Conservation (phyloP, 2,329 filamentous ascomycete species). For the Hypoxylon sp. region DNA sequence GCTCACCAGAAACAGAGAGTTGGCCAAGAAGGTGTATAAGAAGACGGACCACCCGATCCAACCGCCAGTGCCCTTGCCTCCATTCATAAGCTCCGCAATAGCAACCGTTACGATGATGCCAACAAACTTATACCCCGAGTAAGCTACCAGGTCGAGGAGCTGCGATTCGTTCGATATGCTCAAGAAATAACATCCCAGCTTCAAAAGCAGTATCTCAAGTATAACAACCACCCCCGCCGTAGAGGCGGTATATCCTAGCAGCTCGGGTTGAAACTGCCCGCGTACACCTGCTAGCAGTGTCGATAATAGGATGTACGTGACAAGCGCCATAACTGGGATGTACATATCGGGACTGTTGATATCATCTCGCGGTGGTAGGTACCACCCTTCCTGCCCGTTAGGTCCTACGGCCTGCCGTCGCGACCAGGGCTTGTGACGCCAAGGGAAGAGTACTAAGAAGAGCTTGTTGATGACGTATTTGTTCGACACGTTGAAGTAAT, state of each 20-base stretch:
- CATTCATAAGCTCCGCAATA: conserved; percentile 80
- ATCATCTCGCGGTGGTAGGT: conserved; percentile 92
- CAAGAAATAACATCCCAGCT: conserved; percentile 92
- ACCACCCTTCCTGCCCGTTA: conserved; percentile 78
- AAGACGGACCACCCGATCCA: conserved; percentile 93
- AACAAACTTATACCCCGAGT: conserved; percentile 98
- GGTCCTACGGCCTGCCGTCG: conserved; percentile 83
- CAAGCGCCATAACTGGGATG: conserved; percentile 92
- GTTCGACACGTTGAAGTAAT: conserved; percentile 99
- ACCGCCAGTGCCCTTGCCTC: conserved; percentile 83
- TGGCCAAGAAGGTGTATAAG: conserved; percentile 90
- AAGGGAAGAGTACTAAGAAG: conserved; percentile 93
- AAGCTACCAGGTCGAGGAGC: conserved; percentile 92
- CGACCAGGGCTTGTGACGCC: conserved; percentile 97
- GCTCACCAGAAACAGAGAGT: conserved; percentile 92
- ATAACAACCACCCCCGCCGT: conserved; percentile 85
- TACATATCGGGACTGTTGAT: conserved; percentile 99
- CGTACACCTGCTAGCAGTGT: conserved; percentile 90
- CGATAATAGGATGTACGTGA: conserved; percentile 96
- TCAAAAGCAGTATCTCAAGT: conserved; percentile 89
- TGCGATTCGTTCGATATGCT: conserved; percentile 95
- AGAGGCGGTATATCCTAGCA: conserved; percentile 89
- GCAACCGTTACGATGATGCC: conserved; percentile 92
- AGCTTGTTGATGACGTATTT: conserved; percentile 95
- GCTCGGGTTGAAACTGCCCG: conserved; percentile 92